Base-by-base conservation (phyloP, 208 protist genomes). In the Acanthamoeba culbertsoni region DNA sequence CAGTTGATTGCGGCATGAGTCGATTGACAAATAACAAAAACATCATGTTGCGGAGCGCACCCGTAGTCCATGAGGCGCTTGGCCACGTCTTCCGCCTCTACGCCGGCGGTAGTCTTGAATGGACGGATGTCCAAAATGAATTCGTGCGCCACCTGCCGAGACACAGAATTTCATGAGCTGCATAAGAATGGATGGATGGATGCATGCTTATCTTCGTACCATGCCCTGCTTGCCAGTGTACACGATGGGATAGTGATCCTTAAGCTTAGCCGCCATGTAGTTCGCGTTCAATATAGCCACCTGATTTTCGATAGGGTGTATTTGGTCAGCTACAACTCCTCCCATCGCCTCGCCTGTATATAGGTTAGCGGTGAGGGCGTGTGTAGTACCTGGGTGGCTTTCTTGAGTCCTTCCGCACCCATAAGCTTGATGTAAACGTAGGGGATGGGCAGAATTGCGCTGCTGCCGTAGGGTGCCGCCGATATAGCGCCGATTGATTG, bases 241-340 rank as follows among this genome's bases (percentile, higher is more conserved):
- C 40, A 99, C 96, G 91, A 99, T 98, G 23, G 95, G 86, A 95
- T 99, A 99, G 94, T 99, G 96, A 42, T 96, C 96, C 94, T 98
- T 96, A 37, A 99, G 97, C 28, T 98, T 96, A 77, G 97, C 96
- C 43, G 97, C 98, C 86, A 99, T 98, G 96, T 99, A 99, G 96
- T 99, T 99, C 8, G 99, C 99, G 94, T 99, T 99, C 23, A 99
- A 96, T 59, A 99, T 98, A 8, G 99, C 98, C 71, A 99, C 96
- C 55, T 95, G 26, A n/a, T n/a, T n/a, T n/a, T n/a, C n/a, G n/a
- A n/a, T n/a, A n/a, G n/a, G n/a, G n/a, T n/a, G n/a, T n/a, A n/a
- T n/a, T n/a, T n/a, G n/a, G n/a, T n/a, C n/a, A n/a, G n/a, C n/a
- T n/a, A n/a, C n/a, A n/a, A n/a, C n/a, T n/a, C n/a, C n/a, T n/a